Base-by-base conservation (phyloP, 495 filamentous ascomycete genomes). In the Penicillium coffeae region DNA sequence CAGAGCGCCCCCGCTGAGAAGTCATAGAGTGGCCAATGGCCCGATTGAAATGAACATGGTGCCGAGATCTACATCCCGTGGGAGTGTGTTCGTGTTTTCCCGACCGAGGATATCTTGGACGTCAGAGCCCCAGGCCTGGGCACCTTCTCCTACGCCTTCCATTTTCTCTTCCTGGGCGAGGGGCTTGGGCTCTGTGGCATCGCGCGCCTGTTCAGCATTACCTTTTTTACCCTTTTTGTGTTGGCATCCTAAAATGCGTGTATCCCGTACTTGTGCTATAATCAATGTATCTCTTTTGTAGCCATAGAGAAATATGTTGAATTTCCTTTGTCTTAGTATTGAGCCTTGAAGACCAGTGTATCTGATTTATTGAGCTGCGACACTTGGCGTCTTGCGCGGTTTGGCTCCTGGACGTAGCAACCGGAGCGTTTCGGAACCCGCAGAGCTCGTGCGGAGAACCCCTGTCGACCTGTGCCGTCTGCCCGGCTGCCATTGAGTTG, bases 1-100 rank as follows among this genome's bases (percentile, higher is more conserved):
- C 91, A 96, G 74, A 89, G 85, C 70, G 52, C 69, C 48, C 70
- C 78, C 38, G 48, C 47, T 38, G 66, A 73, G 62, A 70, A 70
- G 65, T 61, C 58, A 65, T 70, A 70, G 51, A 59, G 52, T 45
- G 48, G 42, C 44, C 36, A 12, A 38, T 51, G 47, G 30, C 36
- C 54, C 49, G 47, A 62, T 55, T 45, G 57, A 60, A 57, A 53
- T 61, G 51, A 66, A 53, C 44, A 50, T 54, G 50, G 36, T 54
- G 13, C 52, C 45, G 56, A 59, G 49, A 52, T 50, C 37, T 40
- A 40, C 45, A 42, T 39, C 32, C 40, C 13, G 44, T 22, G 48
- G 55, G 44, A 38, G 22, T 39, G 36, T 39, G 45, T 41, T 41
- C 22, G 32, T 19, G 43, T 42, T 22, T 41, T 45, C 12, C 37